These are phyloP conservation scores for Cryphonectria carpinicola DNA, from an alignment of 2,329 filamentous ascomycete genomes.

Conservation along the genomic window DNA sequence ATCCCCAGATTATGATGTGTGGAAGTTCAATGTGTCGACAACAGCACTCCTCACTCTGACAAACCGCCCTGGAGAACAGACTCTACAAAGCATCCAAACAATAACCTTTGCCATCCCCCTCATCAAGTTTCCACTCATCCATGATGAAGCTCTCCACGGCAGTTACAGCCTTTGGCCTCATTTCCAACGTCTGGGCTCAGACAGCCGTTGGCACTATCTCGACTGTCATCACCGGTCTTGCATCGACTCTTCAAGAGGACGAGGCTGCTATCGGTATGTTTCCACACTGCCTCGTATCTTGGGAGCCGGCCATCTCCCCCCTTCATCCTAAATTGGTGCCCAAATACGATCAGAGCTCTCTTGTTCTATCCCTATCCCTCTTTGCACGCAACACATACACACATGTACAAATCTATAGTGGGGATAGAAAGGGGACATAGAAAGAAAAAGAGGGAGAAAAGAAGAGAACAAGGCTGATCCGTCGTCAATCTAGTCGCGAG, in stretches of 20 bases:
- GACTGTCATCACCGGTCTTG: background rate
- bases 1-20: background rate
- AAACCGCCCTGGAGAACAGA: background rate
- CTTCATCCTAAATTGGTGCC: background rate
- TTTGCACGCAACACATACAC: background rate
- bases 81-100: background rate
- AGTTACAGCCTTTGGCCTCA: background rate
- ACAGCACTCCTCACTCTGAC: background rate
- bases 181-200: background rate
- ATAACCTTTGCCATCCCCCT: background rate
- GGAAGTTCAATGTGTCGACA: background rate
- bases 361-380: background rate
- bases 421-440: too few species aligned
- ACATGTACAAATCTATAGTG: background rate
- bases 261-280: conserved; percentile 9
- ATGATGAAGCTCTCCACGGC: background rate
- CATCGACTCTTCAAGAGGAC: background rate
- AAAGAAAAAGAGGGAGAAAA: too few species aligned
- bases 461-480: background rate
- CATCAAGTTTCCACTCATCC: background rate
- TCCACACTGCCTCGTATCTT: background rate
- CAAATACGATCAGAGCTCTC: background rate
- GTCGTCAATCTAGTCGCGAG: background rate
- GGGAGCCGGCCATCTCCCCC: background rate
- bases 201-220: conserved; percentile 3